phyloP scores from a whole-genome alignment of 2,329 filamentous ascomycete species.

The Xylaria sp. region DNA sequence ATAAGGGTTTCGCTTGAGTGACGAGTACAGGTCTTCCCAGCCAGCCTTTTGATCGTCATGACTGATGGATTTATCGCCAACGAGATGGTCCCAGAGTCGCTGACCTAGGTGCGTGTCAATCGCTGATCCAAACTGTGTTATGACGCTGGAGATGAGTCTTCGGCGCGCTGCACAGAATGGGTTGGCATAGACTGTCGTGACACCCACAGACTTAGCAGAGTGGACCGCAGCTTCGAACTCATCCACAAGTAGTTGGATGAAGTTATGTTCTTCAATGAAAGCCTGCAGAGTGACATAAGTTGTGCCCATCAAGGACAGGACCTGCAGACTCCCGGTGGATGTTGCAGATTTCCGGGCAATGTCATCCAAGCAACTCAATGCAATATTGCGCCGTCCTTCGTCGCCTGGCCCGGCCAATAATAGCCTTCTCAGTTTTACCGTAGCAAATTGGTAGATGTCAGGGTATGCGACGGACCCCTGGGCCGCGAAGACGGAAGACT shows the following conservation, averaged over 20 bases:
- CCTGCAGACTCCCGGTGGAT: slow-evolving; percentile 68
- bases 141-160: slow-evolving; percentile 53
- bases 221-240: slow-evolving; percentile 56
- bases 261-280: slow-evolving; percentile 56
- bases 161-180: slow-evolving; percentile 48
- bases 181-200: slow-evolving; percentile 43
- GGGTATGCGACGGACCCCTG: slow-evolving; percentile 52
- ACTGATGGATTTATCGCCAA: slow-evolving; percentile 58
- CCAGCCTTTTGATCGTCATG: slow-evolving; percentile 57
- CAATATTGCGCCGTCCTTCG: slow-evolving; percentile 57
- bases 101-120: slow-evolving; percentile 58
- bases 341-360: slow-evolving; percentile 58
- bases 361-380: slow-evolving; percentile 61
- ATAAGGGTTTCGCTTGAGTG: slow-evolving; percentile 38
- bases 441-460: slow-evolving; percentile 60
- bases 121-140: slow-evolving; percentile 54
- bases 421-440: slow-evolving; percentile 56
- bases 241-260: slow-evolving; percentile 57
- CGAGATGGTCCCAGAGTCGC: slow-evolving; percentile 66
- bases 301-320: slow-evolving; percentile 48
- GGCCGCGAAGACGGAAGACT: slow-evolving; percentile 55
- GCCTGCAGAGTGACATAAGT: slow-evolving; percentile 48
- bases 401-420: slow-evolving; percentile 48
- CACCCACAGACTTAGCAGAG: slow-evolving; percentile 37
- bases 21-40: slow-evolving; percentile 60